phyloP scores from a whole-genome alignment of 192 early-diverging fungal species.

The Umbelopsis sp. region DNA sequence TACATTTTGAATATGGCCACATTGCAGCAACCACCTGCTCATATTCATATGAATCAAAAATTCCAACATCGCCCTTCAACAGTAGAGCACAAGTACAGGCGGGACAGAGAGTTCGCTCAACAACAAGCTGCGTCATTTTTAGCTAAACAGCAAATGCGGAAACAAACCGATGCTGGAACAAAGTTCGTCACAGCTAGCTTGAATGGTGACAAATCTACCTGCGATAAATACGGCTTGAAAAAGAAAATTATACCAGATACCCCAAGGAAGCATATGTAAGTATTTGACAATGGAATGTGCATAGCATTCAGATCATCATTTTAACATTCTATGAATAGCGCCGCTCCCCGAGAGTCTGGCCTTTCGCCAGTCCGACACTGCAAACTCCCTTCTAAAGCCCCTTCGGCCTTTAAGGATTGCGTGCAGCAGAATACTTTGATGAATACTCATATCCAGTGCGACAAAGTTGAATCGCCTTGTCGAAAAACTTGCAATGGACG shows the following conservation, averaged over 20 bases:
- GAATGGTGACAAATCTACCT: conserved; percentile 12
- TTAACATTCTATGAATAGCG: neutral
- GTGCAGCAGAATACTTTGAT: conserved; percentile 8
- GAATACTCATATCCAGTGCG: neutral
- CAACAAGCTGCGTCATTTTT: neutral
- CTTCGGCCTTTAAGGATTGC: neutral
- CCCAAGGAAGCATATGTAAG: conserved; percentile 3
- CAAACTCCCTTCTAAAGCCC: neutral
- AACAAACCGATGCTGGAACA: neutral
- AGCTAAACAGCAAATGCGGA: conserved; percentile 6
- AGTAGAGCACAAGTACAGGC: neutral
- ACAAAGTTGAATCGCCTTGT: neutral
- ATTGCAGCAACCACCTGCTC: conserved; percentile 7
- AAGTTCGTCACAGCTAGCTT: neutral
- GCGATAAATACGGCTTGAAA: neutral
- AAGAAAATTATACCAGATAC: conserved; percentile 13
- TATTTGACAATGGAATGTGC: neutral
- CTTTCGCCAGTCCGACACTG: conserved; percentile 10
- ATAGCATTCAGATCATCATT: neutral
- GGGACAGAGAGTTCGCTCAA: neutral
- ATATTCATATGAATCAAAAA: neutral
- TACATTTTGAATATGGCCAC: conserved; percentile 12
- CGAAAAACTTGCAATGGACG: conserved; percentile 3
- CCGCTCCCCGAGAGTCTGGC: neutral
- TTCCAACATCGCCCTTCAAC: neutral